Conservation (phyloP, 2,329 filamentous ascomycete species). For the Phyllosticta capitalensis region DNA sequence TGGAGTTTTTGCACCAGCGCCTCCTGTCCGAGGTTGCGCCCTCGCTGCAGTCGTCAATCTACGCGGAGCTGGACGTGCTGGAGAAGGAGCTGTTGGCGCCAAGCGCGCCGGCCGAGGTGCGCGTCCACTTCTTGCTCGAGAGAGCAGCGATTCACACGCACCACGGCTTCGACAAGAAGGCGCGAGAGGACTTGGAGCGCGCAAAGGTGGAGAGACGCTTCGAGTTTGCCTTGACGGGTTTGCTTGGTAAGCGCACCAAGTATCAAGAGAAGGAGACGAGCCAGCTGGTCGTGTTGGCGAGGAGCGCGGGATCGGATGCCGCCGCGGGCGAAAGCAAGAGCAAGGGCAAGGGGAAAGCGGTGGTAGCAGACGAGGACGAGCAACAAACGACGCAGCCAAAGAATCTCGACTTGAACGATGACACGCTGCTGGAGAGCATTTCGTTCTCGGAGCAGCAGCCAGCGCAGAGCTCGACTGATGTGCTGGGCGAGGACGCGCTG, state of each 20-base stretch:
- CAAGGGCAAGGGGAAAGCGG: constrained; percentile 10
- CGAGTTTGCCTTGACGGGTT: constrained; percentile 72
- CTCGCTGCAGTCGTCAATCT: constrained; percentile 51
- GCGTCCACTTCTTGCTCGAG: constrained; percentile 67
- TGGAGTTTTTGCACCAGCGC: constrained; percentile 64
- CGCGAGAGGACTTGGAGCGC: constrained; percentile 57
- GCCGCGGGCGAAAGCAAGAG: constrained; percentile 7
- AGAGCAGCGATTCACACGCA: constrained; percentile 74
- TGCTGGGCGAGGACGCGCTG: constrained; percentile 42
- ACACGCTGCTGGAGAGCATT: constrained; percentile 83
- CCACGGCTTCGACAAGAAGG: constrained; percentile 70
- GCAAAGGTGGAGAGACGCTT: constrained; percentile 63
- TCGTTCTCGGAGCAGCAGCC: constrained; percentile 53
- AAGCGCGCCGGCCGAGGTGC: constrained; percentile 19
- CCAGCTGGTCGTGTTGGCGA: constrained; percentile 84
- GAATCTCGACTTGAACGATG: constrained; percentile 74
- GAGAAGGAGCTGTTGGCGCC: constrained; percentile 32
- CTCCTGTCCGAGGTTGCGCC: constrained; percentile 54
- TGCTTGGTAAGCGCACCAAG: constrained; percentile 74
- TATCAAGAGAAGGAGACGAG: constrained; percentile 73
- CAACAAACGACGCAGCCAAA: constrained; percentile 43
- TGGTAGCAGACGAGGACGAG: not conserved
- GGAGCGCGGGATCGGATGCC: constrained; percentile 45
- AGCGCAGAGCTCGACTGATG: constrained; percentile 31
- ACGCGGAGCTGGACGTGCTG: constrained; percentile 48